Percentiles rank a stretch among this genome's conserved stretches.
Conservation (phyloP, 1,284 basidiomycete species). For the Heterobasidion parviporum region DNA sequence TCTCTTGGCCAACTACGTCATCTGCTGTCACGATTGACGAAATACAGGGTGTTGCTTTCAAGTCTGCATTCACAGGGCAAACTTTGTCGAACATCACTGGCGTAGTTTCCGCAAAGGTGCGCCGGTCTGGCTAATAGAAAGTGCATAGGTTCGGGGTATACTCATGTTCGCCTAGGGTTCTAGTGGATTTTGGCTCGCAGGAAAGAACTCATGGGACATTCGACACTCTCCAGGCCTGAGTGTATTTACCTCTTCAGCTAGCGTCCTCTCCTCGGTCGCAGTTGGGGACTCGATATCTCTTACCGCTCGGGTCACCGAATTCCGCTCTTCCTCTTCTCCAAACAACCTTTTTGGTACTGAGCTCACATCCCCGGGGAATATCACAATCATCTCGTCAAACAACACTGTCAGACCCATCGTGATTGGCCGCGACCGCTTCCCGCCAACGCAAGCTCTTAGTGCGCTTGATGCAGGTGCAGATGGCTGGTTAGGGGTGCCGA, state of each 20-base stretch:
- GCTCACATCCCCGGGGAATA: constrained; percentile 34
- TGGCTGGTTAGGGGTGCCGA: constrained; percentile 48
- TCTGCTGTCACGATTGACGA: constrained; percentile 21
- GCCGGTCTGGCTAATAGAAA: not conserved
- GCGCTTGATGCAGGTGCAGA: constrained; percentile 43
- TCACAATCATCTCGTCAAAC: constrained; percentile 36
- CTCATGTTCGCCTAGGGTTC: constrained; percentile 24
- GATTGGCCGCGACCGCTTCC: constrained; percentile 46
- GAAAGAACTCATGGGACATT: constrained; percentile 33
- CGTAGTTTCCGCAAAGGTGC: constrained; percentile 47
- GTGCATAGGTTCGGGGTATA: too few species aligned
- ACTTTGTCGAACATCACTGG: constrained; percentile 41
- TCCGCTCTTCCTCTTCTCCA: constrained; percentile 30
- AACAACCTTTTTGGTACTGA: constrained; percentile 47
- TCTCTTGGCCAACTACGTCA: not conserved
- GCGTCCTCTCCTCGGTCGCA: constrained; percentile 28
- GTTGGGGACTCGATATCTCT: constrained; percentile 46
- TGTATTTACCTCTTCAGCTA: constrained; percentile 32
- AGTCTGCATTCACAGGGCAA: constrained; percentile 40
- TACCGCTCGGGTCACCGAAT: constrained; percentile 41
- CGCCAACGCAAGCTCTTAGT: constrained; percentile 42
- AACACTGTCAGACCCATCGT: constrained; percentile 39
- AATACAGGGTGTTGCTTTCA: constrained; percentile 45
- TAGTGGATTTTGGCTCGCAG: constrained; percentile 47
- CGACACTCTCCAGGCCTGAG: constrained; percentile 46